A percentile compares a stretch with the other conserved stretches of the same genome.
phyloP scores from a whole-genome alignment of 1,139 yeast genomes.

The Spathaspora jeffriesii region DNA sequence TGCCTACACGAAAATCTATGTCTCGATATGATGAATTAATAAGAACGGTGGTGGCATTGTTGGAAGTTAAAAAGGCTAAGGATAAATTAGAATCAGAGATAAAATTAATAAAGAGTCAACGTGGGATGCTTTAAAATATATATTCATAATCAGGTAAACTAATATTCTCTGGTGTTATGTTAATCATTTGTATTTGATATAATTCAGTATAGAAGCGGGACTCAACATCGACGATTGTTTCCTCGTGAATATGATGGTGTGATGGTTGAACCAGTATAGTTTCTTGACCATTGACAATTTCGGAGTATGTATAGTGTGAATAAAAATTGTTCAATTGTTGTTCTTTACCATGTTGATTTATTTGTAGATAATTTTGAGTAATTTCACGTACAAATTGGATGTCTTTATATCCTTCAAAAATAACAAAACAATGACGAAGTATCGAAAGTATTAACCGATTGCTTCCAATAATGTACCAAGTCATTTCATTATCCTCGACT shows the following conservation, averaged over 20 bases:
- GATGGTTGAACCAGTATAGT: neutral
- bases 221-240: conserved; percentile 1
- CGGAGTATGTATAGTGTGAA: conserved; percentile 1
- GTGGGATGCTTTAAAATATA: conserved; percentile 20
- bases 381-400: conserved; percentile 7
- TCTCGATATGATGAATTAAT: conserved; percentile 77
- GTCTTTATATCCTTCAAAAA: conserved; percentile 40
- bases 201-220: neutral
- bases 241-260: neutral
- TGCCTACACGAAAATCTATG: conserved; percentile 86
- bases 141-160: conserved; percentile 5
- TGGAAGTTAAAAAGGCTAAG: conserved; percentile 83
- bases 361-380: neutral
- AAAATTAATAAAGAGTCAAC: conserved; percentile 54
- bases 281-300: neutral
- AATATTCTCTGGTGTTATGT: neutral
- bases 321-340: neutral
- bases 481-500: conserved; percentile 1
- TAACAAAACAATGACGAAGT: conserved; percentile 14
- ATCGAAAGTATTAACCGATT: conserved; percentile 9
- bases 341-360: neutral
- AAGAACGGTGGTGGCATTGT: conserved; percentile 67
- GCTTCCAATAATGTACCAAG: neutral
- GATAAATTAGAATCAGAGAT: conserved; percentile 88
- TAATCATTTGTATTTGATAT: neutral